These are phyloP conservation scores for Candolleomyces eurysporus DNA, from an alignment of 768 basidiomycete genomes.

Conservation along the genomic window DNA sequence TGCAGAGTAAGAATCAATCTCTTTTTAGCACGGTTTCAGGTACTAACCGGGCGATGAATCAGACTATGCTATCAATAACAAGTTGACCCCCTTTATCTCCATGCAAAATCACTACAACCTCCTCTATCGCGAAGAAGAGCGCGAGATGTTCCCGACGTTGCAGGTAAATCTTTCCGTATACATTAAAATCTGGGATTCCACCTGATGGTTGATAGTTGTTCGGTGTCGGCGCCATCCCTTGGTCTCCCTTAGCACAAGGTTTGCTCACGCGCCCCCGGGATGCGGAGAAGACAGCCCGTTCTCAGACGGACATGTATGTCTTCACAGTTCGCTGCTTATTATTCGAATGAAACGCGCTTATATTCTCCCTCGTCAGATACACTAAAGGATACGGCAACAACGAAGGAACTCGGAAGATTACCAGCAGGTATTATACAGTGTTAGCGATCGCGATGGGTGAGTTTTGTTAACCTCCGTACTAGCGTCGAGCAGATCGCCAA, in stretches of 20 bases:
- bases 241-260: constrained; percentile 58
- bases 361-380: background rate
- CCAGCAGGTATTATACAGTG: constrained; percentile 29
- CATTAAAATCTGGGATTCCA: too few relatives aligned
- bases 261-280: constrained; percentile 42
- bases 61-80: constrained; percentile 62
- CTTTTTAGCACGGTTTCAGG: background rate
- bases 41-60: background rate
- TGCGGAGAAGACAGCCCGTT: constrained; percentile 36
- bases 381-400: constrained; percentile 16
- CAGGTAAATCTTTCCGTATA: too few relatives aligned
- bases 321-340: background rate
- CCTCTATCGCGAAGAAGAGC: constrained; percentile 62
- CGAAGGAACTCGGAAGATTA: constrained; percentile 30
- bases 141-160: constrained; percentile 58
- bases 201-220: constrained; percentile 30
- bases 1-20: constrained; percentile 44
- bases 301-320: constrained; percentile 34
- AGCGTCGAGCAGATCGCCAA: constrained; percentile 58
- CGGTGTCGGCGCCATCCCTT: constrained; percentile 56
- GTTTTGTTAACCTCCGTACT: background rate
- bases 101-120: constrained; percentile 68
- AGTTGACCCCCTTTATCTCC: constrained; percentile 57
- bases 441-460: too few relatives aligned
- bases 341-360: too few relatives aligned